Percentiles rank a stretch among this genome's conserved stretches.
These are phyloP conservation scores for Sclerotinia nivalis DNA, from an alignment of 2,329 filamentous ascomycete species.

Conservation along the genomic window DNA sequence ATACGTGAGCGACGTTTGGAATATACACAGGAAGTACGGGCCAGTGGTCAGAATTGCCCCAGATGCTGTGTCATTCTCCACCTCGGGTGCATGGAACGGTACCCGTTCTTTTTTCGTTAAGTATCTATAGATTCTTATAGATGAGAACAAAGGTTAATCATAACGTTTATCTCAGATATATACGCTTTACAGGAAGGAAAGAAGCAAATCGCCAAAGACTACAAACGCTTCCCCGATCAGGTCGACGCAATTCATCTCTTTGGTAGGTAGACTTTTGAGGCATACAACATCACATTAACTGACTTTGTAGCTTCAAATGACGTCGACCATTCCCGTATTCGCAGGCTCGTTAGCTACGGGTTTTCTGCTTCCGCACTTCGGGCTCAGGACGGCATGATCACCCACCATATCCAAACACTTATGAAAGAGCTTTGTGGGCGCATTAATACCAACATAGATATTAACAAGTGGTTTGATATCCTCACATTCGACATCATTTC, in stretches of 20 bases:
- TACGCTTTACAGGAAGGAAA: neutral
- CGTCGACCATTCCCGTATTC: neutral
- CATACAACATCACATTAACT: neutral
- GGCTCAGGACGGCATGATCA: neutral
- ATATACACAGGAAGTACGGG: neutral
- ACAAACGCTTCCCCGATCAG: neutral
- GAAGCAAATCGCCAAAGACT: neutral
- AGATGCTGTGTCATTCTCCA: neutral
- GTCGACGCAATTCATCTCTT: neutral
- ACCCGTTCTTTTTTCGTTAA: too few relatives aligned
- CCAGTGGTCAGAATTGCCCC: neutral
- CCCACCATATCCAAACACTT: neutral
- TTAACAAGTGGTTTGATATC: neutral
- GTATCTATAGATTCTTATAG: neutral
- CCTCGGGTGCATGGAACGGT: neutral
- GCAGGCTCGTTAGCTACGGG: neutral
- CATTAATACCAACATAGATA: neutral
- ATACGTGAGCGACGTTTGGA: neutral
- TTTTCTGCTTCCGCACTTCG: neutral
- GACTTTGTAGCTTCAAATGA: neutral
- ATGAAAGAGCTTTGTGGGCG: neutral
- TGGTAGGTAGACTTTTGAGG: neutral
- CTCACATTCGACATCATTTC: conserved; percentile 44
- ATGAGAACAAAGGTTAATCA: neutral
- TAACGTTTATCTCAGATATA: neutral